These are phyloP conservation scores for Diaporthe ilicicola DNA, from an alignment of 2,329 filamentous ascomycete genomes.

Conservation along the genomic window DNA sequence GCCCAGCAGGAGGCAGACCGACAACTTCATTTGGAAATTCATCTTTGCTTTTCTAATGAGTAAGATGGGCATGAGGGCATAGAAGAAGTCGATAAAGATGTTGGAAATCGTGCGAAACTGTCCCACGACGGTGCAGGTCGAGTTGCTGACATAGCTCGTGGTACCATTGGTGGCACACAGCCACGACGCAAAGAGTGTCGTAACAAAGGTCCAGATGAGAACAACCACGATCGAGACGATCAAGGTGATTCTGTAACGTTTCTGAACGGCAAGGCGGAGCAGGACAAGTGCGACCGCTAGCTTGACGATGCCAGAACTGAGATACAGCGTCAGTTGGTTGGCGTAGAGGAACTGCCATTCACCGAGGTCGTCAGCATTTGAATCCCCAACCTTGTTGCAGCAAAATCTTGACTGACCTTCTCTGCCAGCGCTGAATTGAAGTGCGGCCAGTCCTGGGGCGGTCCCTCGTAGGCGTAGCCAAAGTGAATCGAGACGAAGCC, in stretches of 20 bases:
- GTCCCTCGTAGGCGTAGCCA: slow-evolving; percentile 39
- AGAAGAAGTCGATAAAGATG: slow-evolving; percentile 47
- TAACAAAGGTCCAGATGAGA: slow-evolving; percentile 25
- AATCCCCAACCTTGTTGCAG: fast-evolving
- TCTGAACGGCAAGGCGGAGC: slow-evolving; percentile 40
- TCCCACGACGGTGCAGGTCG: slow-evolving; percentile 40
- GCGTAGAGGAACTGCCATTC: slow-evolving; percentile 42
- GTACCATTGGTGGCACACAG: slow-evolving; percentile 41
- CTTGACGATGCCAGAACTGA: slow-evolving; percentile 44
- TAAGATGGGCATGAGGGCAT: slow-evolving; percentile 41
- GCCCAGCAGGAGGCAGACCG: slow-evolving; percentile 41
- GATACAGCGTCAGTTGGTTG: slow-evolving; percentile 42
- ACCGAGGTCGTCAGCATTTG: slow-evolving; percentile 26
- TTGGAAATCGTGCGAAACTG: slow-evolving; percentile 46
- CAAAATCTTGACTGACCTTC: neutral
- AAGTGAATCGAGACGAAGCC: slow-evolving; percentile 43
- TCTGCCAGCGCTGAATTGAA: slow-evolving; percentile 33
- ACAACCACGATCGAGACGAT: slow-evolving; percentile 29
- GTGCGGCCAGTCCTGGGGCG: slow-evolving; percentile 36
- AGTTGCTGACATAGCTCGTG: slow-evolving; percentile 42
- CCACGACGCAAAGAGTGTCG: slow-evolving; percentile 42
- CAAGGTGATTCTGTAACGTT: slow-evolving; percentile 37
- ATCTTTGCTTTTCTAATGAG: slow-evolving; percentile 43
- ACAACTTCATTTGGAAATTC: slow-evolving; percentile 39
- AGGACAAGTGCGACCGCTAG: slow-evolving; percentile 45